Base-by-base conservation (phyloP, 805 yeast species). In the Nakazawaea peltata region DNA sequence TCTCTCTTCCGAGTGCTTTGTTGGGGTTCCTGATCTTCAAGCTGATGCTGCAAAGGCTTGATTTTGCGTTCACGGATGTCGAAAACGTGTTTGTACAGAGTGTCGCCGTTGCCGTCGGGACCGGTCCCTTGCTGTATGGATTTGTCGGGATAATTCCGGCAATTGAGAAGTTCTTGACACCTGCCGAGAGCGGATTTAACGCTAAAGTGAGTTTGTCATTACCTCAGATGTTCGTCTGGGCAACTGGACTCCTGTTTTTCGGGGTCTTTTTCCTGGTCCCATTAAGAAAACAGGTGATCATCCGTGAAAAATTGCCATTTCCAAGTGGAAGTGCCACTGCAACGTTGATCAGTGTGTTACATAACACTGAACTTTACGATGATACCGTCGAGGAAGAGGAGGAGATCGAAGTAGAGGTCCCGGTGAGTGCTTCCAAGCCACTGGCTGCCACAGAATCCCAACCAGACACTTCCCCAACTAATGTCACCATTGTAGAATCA, bases 321-420 rank as follows among this genome's bases (percentile, higher is more conserved):
- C 98, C 98, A 0, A 83, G 95, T 27, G 98, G 98, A 0, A 75
- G 84, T 43, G 97, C 98, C 2, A 92, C 97, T 0, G 97, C 96
- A 0, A 86, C 95, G 2, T 64, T 90, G 45, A 90, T 90, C 15
- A 74, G 88, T 1, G 96, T 92, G 1, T 65, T 90, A 23, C 95
- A 84, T 56, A 80, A 82, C 19, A 74, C 85, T 0, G 73, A 71
- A 30, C 53, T 78, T 33, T 63, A 53, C 33, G 51, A 59, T 14
- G 74, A 63, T 10, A 37, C 25, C n/a, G 37, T 31, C 10, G 21
- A 22, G 29, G 33, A 29, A 12, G 19, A 26, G 24, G 34, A 24
- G 7, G 34, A 19, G 10, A 13, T 33, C 7, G 25, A 32, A 22
- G 28, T 26, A 26, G 26, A 23, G 21, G 31, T 27, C 12, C 19